Evolutionary conservation across 352 stramenopile genomes (phyloP).

Genomic region (Globisporangium nunn): DNA sequence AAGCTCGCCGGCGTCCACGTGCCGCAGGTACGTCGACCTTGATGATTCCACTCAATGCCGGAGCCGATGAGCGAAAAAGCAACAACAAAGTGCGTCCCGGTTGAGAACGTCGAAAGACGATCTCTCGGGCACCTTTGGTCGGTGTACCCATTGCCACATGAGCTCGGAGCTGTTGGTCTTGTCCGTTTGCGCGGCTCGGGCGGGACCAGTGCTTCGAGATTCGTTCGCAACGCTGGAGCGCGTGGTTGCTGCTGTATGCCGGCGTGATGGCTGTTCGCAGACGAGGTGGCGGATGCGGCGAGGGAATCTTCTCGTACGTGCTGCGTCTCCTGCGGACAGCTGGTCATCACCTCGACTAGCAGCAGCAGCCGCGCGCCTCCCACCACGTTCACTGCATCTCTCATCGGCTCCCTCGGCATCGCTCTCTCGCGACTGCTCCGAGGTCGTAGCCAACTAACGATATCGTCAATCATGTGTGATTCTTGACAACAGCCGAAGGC

Average conservation of each 20-base stretch:
- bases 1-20: conserved; percentile 88
- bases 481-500: conserved; percentile 42
- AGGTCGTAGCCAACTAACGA: conserved; percentile 31
- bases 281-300: neutral
- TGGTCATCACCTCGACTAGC: neutral
- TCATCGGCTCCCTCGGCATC: conserved; percentile 49
- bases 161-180: conserved; percentile 10
- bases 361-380: neutral
- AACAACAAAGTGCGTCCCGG: conserved; percentile 11
- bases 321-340: neutral
- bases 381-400: neutral
- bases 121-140: conserved; percentile 15
- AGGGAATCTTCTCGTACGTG: neutral
- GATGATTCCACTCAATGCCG: conserved; percentile 50
- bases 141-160: conserved; percentile 62
- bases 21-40: conserved; percentile 59
- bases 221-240: neutral
- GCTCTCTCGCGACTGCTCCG: conserved; percentile 13
- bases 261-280: neutral
- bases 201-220: conserved; percentile 1
- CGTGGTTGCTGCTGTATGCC: neutral
- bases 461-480: conserved; percentile 11
- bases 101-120: conserved; percentile 9
- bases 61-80: conserved; percentile 56
- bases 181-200: neutral